Evolutionary conservation across 164 flowering plant species (phyloP).

Genomic region (Cinnamomum micranthum): DNA sequence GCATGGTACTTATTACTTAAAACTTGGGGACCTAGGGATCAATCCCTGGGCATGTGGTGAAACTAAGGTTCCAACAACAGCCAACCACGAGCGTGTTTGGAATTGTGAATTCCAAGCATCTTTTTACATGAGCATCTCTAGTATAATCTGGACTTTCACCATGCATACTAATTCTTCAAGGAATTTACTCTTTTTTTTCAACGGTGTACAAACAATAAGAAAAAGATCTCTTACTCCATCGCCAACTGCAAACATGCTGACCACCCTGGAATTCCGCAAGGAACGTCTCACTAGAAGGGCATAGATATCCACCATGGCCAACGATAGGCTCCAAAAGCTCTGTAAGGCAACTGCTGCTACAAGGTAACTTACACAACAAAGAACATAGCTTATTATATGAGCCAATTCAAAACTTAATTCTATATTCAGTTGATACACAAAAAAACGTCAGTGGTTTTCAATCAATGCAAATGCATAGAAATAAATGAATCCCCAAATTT

Average conservation of each 20-base stretch:
- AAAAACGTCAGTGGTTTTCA: not conserved
- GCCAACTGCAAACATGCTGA: constrained; percentile 54
- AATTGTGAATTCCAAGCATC: no score
- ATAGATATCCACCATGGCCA: constrained; percentile 60
- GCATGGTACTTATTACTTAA: not conserved
- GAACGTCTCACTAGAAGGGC: constrained; percentile 64
- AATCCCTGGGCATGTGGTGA: no score
- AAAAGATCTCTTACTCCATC: constrained; percentile 68
- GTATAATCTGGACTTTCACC: not conserved
- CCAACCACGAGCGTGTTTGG: no score
- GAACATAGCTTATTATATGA: not conserved
- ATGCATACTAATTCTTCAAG: not conserved
- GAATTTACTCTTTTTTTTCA: no score
- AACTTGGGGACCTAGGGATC: not conserved
- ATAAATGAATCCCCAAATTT: no score
- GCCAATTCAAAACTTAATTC: not conserved
- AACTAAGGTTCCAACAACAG: no score
- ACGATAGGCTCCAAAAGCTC: constrained; percentile 66
- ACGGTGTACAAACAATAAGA: not conserved
- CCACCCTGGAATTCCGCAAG: constrained; percentile 41
- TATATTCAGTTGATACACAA: not conserved
- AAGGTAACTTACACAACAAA: constrained; percentile 51
- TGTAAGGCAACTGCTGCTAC: constrained; percentile 72
- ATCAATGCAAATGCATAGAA: not conserved
- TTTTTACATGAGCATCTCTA: no score